Conservation (phyloP, 176 grass and related monocot species). For the Calamus simplicifolius region DNA sequence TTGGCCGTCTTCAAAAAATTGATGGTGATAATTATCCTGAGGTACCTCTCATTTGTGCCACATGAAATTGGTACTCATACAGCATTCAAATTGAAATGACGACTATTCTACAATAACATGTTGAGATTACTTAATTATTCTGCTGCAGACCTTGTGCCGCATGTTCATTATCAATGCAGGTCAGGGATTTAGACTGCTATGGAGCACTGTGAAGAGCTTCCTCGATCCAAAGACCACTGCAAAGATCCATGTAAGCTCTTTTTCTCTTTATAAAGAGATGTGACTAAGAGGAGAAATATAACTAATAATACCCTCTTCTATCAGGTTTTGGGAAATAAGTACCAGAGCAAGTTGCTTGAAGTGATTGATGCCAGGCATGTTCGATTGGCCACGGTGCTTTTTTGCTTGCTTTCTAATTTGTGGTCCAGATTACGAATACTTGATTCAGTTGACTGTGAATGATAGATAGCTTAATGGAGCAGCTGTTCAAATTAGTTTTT, state of each 20-base stretch:
- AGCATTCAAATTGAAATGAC: too few relatives aligned
- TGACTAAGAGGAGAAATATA: constrained; percentile 3
- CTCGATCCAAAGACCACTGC: constrained; percentile 98
- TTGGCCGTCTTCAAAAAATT: constrained; percentile 83
- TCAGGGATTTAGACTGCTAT: constrained; percentile 84
- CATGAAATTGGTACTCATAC: too few relatives aligned
- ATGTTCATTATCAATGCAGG: constrained; percentile 99
- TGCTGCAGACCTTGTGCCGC: constrained; percentile 60
- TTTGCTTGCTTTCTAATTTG: too few relatives aligned
- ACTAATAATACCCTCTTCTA: constrained; percentile 15
- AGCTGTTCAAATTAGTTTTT: too few relatives aligned
- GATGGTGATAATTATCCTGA: constrained; percentile 95
- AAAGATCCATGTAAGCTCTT: constrained; percentile 62
- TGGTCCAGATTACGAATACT: too few relatives aligned
- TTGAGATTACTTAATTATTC: constrained; percentile 8
- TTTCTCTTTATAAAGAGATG: background rate
- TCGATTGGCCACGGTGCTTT: too few relatives aligned
- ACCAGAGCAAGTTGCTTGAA: constrained; percentile 97
- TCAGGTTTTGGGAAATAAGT: constrained; percentile 93
- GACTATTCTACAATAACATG: too few relatives aligned
- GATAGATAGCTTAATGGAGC: too few relatives aligned
- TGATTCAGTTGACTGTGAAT: too few relatives aligned
- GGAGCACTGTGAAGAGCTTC: constrained; percentile 89
- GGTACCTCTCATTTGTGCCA: constrained; percentile 27
- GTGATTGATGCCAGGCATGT: constrained; percentile 90